These are phyloP conservation scores for Blastocystis sp. DNA, from an alignment of 352 stramenopile genomes.

Conservation along the genomic window DNA sequence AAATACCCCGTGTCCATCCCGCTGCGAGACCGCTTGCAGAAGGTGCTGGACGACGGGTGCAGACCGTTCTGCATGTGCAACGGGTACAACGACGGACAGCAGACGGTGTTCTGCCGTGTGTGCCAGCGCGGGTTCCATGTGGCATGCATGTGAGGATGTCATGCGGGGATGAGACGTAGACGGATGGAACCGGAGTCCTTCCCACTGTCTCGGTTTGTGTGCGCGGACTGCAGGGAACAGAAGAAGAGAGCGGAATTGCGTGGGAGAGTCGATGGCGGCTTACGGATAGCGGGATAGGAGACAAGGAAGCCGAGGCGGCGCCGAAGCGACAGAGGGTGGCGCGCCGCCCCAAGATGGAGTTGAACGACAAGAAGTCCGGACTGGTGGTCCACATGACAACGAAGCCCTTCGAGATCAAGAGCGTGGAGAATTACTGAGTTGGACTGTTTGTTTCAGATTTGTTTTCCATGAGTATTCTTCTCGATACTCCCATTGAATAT, in stretches of 20 bases:
- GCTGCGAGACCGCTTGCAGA: background rate
- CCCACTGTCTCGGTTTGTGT: background rate
- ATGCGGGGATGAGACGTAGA: background rate
- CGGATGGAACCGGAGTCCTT: background rate
- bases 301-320: background rate
- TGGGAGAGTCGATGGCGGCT: background rate
- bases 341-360: background rate
- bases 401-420: background rate
- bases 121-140: background rate
- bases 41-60: background rate
- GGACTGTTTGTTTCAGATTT: background rate
- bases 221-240: background rate
- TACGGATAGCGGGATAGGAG: background rate
- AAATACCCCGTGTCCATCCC: background rate
- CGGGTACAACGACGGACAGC: background rate
- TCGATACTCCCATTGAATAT: constrained; percentile 7
- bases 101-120: background rate
- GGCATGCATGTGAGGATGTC: background rate
- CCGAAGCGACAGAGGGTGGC: background rate
- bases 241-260: background rate
- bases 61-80: background rate
- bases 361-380: background rate
- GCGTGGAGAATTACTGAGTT: background rate
- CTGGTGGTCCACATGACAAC: background rate
- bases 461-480: background rate